phyloP scores from a whole-genome alignment of 306 rosid genomes.

The Cotoneaster glaucophyllus region DNA sequence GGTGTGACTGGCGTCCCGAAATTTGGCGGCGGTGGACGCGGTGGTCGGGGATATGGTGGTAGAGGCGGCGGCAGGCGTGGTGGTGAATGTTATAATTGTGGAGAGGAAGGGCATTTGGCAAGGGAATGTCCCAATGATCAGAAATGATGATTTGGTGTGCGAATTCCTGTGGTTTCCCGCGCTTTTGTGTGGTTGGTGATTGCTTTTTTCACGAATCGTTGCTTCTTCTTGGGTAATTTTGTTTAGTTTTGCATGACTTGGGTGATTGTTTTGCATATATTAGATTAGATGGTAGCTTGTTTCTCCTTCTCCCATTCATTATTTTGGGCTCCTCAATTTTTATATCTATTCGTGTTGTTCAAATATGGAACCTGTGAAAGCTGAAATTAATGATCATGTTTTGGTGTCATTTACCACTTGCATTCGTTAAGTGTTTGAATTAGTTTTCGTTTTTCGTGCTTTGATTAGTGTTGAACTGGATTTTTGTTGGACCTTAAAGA shows the following conservation, averaged over 20 bases:
- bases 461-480: not conserved
- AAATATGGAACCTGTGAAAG: too few relatives aligned
- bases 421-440: not conserved
- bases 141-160: constrained; percentile 23
- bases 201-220: constrained; percentile 11
- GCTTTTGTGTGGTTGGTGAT: constrained; percentile 10
- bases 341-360: not conserved
- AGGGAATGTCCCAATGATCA: constrained; percentile 52
- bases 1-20: constrained; percentile 6
- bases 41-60: not conserved
- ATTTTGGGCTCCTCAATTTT: not conserved
- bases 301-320: not conserved
- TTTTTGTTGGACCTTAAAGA: not conserved
- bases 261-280: constrained; percentile 1
- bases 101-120: constrained; percentile 80
- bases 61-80: constrained; percentile 13
- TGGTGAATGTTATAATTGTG: constrained; percentile 56
- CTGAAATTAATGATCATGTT: not conserved
- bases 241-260: constrained; percentile 13
- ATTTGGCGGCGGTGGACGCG: constrained; percentile 17
- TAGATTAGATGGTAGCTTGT: constrained; percentile 1
- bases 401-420: not conserved
- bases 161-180: constrained; percentile 8
- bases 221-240: constrained; percentile 13
- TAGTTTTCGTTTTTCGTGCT: not conserved